Evolutionary conservation across 768 basidiomycete genomes (phyloP), one percentile per base, ranked within the genome.

Genomic region (Dendrothele bispora): DNA sequence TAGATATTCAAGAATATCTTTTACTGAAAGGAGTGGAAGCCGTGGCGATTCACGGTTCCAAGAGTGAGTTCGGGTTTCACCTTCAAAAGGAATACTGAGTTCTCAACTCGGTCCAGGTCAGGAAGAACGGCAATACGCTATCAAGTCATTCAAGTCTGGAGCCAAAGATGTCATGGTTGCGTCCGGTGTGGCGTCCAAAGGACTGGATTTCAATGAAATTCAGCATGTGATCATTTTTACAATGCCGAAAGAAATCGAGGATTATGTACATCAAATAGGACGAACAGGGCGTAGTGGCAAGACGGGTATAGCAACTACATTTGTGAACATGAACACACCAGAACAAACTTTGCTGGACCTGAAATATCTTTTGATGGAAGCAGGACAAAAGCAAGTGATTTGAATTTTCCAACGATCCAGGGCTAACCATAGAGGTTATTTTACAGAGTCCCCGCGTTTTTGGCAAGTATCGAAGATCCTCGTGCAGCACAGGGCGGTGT

Each of bases 241-340:
- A 25, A 98, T 99, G 97, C 97, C 97, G 0, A 99, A 98, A 67
- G 97, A 99, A 72, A 99, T 99, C 53, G 97, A 99, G 68, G 97
- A 99, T 65, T 99, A 99, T 60, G 95, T 98, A 41, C 97, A 99
- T 72, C 95, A 99, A 67, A 98, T 98, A 55, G 97, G 97, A 22
- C 88, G 97, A 51, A 99, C 97, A 6, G 97, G 97, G 43, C 84
- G 97, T 56, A 93, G 90, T 55, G 97, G 97, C 18, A 98, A 98
- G 66, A 99, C 97, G 1, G 97, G 97, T 43, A 98, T 99, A 47
- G 95, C 97, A 26, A 99, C 97, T 27, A 95, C 97, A 28, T 99
- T 99, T 61, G 92, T 98, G 46, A 98, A 98, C 65, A 95, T 95
- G 91, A 91, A 89, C 60, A 97, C 95, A 2, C 80, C 88, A 0